Evolutionary conservation across 805 yeast species (phyloP).

Genomic region (Kuraishia molischiana): DNA sequence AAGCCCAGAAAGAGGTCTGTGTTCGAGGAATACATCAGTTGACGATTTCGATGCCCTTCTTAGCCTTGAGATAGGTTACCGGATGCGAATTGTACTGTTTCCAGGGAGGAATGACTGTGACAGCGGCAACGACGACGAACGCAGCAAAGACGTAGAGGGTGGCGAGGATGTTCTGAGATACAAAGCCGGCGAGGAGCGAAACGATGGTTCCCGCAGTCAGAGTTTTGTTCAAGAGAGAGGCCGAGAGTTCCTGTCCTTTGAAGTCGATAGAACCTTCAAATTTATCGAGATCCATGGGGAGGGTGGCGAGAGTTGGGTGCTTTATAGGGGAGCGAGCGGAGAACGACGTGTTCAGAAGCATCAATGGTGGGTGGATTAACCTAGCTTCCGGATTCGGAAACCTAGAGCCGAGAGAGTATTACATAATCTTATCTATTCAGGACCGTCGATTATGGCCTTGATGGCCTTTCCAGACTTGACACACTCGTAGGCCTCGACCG

Average conservation of each 20-base stretch:
- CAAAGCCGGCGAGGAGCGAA: constrained; percentile 38
- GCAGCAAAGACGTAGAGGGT: constrained; percentile 29
- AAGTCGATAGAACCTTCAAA: constrained; percentile 33
- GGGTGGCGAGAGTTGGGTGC: no score
- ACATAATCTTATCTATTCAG: constrained; percentile 16
- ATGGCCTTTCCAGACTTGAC: constrained; percentile 62
- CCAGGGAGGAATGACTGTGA: constrained; percentile 49
- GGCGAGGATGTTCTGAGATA: constrained; percentile 31
- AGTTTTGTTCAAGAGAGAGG: constrained; percentile 15
- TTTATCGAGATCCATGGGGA: neutral
- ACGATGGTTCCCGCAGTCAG: constrained; percentile 23
- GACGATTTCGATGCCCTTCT: constrained; percentile 8
- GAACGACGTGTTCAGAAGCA: no score
- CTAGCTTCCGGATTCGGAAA: neutral
- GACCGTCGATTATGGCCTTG: constrained; percentile 79
- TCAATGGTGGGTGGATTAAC: no score
- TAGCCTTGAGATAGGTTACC: constrained; percentile 32
- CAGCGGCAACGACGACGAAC: constrained; percentile 20
- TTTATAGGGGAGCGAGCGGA: no score
- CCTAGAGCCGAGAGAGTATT: neutral
- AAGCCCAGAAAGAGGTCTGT: constrained; percentile 49
- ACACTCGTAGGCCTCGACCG: constrained; percentile 65
- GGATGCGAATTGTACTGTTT: constrained; percentile 41
- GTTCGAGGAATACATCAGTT: constrained; percentile 5
- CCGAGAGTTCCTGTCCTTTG: constrained; percentile 40